Evolutionary conservation across 441 rosid species (phyloP), one percentile per base, ranked within the genome.

Genomic region (Mallotus japonicus): DNA sequence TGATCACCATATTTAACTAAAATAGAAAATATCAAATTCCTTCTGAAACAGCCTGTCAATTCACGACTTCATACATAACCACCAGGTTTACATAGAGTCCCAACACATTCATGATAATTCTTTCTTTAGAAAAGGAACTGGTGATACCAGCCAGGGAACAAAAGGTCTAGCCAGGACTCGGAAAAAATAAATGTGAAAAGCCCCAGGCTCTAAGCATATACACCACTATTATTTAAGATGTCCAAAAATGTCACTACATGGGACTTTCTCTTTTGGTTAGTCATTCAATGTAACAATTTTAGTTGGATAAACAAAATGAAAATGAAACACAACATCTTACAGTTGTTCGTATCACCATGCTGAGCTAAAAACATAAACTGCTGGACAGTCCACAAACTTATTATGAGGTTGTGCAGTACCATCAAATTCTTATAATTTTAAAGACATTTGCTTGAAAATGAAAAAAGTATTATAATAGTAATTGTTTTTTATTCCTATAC

Each of bases 221-320:
- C 24, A 44, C 24, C 51, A 40, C 19, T 8, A 20, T 22, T 59
- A 14, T 59, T 24, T 47, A 51, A 50, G n/a, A 11, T 2, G n/a
- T 70, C 49, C 46, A 16, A 20, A 37, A 19, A n/a, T 55, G 14
- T 20, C 6, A 6, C 57, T 9, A 28, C 28, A 11, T 11, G 5
- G 59, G 12, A 13, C 10, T 56, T 58, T 11, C 10, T 24, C 28
- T 24, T 28, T 24, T 16, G 15, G 28, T 47, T 17, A 12, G 12
- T 63, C 13, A 63, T 34, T 50, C 17, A 20, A 6, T 28, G 24
- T 50, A 20, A 42, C n/a, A 63, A 72, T 72, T 20, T 53, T 5
- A 24, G 37, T 42, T 53, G 34, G 42, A 19, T 15, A 44, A 64
- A 47, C 24, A 72, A 63, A 72, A 32, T 64, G 60, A 53, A 40